A percentile compares a stretch with the other conserved stretches of the same genome.
Evolutionary conservation across 2,329 filamentous ascomycete genomes (phyloP).

Genomic region (Penicillium nordicum): DNA sequence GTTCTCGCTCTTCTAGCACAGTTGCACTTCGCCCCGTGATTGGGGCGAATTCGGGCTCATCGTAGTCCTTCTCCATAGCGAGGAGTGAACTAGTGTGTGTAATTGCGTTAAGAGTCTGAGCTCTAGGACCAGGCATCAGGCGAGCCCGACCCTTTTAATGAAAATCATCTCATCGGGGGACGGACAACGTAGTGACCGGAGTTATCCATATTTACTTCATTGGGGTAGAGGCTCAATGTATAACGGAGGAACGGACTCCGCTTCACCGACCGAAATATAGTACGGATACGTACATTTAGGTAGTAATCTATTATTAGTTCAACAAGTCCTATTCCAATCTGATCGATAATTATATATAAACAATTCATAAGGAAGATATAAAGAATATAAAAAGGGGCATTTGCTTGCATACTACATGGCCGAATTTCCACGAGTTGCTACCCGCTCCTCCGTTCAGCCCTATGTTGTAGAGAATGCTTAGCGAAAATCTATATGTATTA

Average conservation of each 20-base stretch:
- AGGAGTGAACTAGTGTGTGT: background rate
- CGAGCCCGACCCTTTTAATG: background rate
- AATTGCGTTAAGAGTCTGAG: background rate
- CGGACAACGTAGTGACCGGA: background rate
- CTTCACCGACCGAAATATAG: background rate
- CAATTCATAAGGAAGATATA: too few relatives aligned
- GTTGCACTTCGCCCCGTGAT: slow-evolving; percentile 14
- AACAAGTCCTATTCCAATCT: too few relatives aligned
- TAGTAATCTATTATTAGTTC: too few relatives aligned
- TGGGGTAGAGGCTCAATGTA: background rate
- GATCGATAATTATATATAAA: too few relatives aligned
- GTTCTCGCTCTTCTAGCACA: slow-evolving; percentile 15
- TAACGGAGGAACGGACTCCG: slow-evolving; percentile 3
- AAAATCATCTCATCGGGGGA: background rate
- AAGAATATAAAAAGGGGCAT: too few relatives aligned
- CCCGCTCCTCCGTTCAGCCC: too few relatives aligned
- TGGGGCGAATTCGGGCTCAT: slow-evolving; percentile 16
- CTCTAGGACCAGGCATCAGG: background rate
- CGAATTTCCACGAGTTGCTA: too few relatives aligned
- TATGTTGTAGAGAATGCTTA: too few relatives aligned
- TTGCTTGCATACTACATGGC: too few relatives aligned
- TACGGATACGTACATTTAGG: too few relatives aligned
- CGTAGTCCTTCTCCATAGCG: slow-evolving; percentile 14
- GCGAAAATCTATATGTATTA: too few relatives aligned
- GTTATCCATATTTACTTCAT: background rate